Base-by-base conservation (phyloP, 2,329 filamentous ascomycete species). In the Xylariaceae sp. region DNA sequence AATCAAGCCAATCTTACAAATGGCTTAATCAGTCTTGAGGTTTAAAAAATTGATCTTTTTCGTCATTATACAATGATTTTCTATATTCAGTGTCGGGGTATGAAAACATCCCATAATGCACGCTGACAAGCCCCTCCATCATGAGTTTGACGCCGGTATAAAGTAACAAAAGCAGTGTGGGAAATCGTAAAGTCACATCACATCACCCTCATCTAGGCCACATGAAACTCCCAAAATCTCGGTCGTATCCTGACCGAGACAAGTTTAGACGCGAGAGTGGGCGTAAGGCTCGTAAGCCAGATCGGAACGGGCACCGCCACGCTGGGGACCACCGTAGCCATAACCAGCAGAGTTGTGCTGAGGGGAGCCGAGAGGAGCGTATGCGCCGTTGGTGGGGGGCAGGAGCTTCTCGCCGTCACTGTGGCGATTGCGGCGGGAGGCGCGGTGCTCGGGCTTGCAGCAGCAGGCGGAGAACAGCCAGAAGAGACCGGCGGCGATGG, bases 381-480 rank as follows among this genome's bases (percentile, higher is more conserved):
- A 80, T 6, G 67, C 58, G 53, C 66, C 65, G 35, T 48, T 58
- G n/a, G 12, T 15, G 10, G 12, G 12, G 15, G 72, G 68, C 10
- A 75, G 60, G 42, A 75, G 68, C 72, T 82, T 81, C 73, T 82
- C 79, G 66, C 62, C 66, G 52, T 76, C 72, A 42, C 58, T 59
- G 46, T 59, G 54, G 40, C 56, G 49, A 48, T 58, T 52, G 39
- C 57, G 65, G 54, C 55, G 47, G 56, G 66, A 60, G 42, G 61
- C 53, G 55, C 66, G 67, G 60, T 66, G 68, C 57, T 89, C 89
- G 60, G 74, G 71, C 49, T 80, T 83, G 77, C 91, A 96, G 82
- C 91, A 97, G 85, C 92, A 97, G 63, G 87, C 81, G 69, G 85
- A 89, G 68, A 95, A 82, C 64, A 91, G 74, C 92, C 94, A 97